Evolutionary conservation across 2,329 filamentous ascomycete genomes (phyloP).

Genomic region (Triangularia setosa): DNA sequence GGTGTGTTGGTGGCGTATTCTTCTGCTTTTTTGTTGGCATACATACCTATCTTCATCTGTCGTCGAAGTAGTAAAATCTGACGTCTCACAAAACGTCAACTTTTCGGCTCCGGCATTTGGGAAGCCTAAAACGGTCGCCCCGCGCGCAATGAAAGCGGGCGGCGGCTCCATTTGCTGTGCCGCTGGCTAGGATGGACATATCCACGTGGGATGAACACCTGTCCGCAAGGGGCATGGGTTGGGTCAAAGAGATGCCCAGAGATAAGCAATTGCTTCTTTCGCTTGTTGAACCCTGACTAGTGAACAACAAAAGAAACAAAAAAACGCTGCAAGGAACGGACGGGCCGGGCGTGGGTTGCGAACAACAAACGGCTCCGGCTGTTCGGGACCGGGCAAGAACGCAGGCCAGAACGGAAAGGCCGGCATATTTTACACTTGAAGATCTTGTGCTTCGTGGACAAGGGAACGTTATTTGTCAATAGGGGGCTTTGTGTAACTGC

Average conservation of each 20-base stretch:
- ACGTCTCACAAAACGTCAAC: background rate
- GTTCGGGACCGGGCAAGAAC: constrained; percentile 8
- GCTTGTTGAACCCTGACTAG: background rate
- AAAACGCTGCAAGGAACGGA: background rate
- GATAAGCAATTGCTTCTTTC: constrained; percentile 3
- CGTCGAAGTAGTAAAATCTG: background rate
- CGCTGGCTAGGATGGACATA: constrained; percentile 6
- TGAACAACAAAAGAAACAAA: background rate
- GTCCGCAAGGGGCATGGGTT: background rate
- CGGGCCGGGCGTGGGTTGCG: background rate
- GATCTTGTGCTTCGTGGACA: background rate
- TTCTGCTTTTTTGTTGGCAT: background rate
- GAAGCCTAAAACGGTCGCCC: background rate
- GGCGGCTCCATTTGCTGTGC: constrained; percentile 4
- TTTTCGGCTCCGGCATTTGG: background rate
- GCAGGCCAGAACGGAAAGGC: background rate
- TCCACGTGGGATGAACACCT: constrained; percentile 4
- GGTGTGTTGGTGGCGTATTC: background rate
- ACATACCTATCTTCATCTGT: background rate
- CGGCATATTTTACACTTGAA: background rate
- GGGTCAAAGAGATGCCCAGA: background rate
- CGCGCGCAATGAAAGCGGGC: background rate
- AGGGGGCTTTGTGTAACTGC: background rate
- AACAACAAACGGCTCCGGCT: constrained; percentile 4
- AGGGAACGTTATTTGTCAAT: background rate